Conservation (phyloP, 306 rosid species). For the Bauhinia variegata region DNA sequence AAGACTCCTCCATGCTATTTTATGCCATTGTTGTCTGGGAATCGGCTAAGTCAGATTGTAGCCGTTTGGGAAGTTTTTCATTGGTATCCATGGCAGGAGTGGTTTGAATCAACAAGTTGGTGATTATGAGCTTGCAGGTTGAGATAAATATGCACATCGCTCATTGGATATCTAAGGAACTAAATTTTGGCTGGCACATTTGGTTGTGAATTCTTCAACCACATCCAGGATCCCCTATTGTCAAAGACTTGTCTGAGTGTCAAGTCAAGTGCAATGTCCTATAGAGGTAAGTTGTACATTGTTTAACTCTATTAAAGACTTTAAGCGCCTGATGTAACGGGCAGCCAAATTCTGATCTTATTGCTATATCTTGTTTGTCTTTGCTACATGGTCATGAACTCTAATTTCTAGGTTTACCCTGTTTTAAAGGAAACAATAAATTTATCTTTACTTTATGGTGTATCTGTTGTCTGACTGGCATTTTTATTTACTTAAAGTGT, state of each 20-base stretch:
- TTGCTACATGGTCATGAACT: constrained; percentile 37
- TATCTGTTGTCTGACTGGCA: constrained; percentile 40
- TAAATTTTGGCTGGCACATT: constrained; percentile 18
- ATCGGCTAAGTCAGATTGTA: constrained; percentile 37
- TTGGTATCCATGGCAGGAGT: constrained; percentile 37
- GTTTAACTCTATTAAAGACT: constrained; percentile 56
- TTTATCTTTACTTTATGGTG: constrained; percentile 34
- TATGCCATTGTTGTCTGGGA: constrained; percentile 32
- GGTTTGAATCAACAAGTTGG: constrained; percentile 44
- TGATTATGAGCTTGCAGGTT: constrained; percentile 49
- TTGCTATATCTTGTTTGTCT: constrained; percentile 41
- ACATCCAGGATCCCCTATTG: constrained; percentile 40
- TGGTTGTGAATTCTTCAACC: constrained; percentile 43
- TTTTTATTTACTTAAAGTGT: constrained; percentile 23
- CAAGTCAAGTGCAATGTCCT: constrained; percentile 47
- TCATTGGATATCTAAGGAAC: constrained; percentile 38
- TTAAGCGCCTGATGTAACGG: constrained; percentile 40
- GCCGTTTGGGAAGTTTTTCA: constrained; percentile 39
- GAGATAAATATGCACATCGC: constrained; percentile 37
- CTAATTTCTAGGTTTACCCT: constrained; percentile 33
- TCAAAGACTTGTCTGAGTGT: constrained; percentile 34
- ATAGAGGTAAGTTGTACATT: constrained; percentile 69
- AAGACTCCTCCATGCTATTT: constrained; percentile 29
- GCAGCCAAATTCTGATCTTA: constrained; percentile 45
- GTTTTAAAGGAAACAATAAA: constrained; percentile 39